Base-by-base conservation (phyloP, 305 asterid genomes). In the Solanum hybrid region DNA sequence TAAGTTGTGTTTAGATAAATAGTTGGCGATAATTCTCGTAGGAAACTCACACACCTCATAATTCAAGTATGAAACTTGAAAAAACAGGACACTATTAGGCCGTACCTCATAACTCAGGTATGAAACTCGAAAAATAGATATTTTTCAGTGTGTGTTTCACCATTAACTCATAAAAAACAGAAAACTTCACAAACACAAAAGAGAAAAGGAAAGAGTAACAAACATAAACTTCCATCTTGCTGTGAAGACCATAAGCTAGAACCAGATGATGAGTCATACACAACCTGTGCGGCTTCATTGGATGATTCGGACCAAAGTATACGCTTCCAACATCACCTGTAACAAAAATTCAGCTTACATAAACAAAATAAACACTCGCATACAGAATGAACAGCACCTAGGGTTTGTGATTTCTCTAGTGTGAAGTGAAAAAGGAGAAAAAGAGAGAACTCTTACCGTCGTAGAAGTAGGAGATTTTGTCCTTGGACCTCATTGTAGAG, bases 231-330 rank as follows among this genome's bases (percentile, higher is more conserved):
- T 97, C 99, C 99, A 97, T 97, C 95, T 96, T 97, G 83, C 94
- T 92, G 94, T 97, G 99, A 86, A 97, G 99, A 33, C 94, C 96
- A 90, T 97, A 97, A 26, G 99, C 92, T 89, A 97, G 98, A 90
- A 97, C 99, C 83, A 97, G 90, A 94, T 97, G 99, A 89, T 97
- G 99, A 86, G 99, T 97, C 99, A 97, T 97, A 94, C 99, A 97
- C 75, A 97, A 92, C 34, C 99, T 95, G 92, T 97, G 99, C 61
- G 99, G 99, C 89, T 97, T 97, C 99, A 97, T 97, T 22, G 99
- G 99, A 89, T 97, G 99, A 89, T 97, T 97, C 89, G 98, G 97
- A 89, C 99, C 99, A 85, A 97, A 97, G 90, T 97, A 97, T 20
- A 97, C 99, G 82, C 93, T 97, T 31, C 99, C 99, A 37, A 96